Base-by-base conservation (phyloP, 2,329 filamentous ascomycete species). In the Conoideocrella luteorostrata region DNA sequence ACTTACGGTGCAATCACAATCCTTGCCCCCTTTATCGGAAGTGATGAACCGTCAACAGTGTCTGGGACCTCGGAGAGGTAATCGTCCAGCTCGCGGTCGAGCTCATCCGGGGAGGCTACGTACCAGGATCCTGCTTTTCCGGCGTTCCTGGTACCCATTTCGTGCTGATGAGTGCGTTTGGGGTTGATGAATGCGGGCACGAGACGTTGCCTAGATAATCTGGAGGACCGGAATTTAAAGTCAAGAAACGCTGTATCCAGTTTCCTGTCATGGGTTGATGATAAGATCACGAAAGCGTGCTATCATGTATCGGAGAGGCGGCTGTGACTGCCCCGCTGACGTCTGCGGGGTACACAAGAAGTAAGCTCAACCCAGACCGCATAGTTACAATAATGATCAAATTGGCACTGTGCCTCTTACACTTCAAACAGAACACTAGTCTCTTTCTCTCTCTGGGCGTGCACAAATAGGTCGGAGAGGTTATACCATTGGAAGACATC, bases 1-100 rank as follows among this genome's bases (percentile, higher is more conserved):
- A 70, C 85, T 72, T 77, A 96, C 91, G 93, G 93, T 48, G 89
- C 89, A 61, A 98, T 96, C 44, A 98, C 84, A 12, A 93, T 74
- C 63, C 88, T 79, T 5, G 90, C 90, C 24, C 82, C 81, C 1
- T 80, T 63, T 1, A 90, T 70, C 3, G 91, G 93, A 46, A 95
- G 56, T 6, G 46, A 57, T 7, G 35, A 52, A 35, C 75, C 80
- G 24, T 83, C 72, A 32, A 93, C 67, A 1, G 75, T 72, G 39
- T 71, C 63, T 2, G 87, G 84, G 7, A 95, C 90, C 29, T 76
- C 68, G 29, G 68, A 69, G n/a, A 97, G 74, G 75, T 81, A 95
- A 39, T 66, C 64, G 45, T 93, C 80, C 5, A 98, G 82, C 66
- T 95, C 75, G 6, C 60, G 56, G 3, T 76, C 76, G 40, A 97